Evolutionary conservation across 2,329 filamentous ascomycete species (phyloP), one percentile per base, ranked within the genome.

Genomic region (Blumeriella jaapii): DNA sequence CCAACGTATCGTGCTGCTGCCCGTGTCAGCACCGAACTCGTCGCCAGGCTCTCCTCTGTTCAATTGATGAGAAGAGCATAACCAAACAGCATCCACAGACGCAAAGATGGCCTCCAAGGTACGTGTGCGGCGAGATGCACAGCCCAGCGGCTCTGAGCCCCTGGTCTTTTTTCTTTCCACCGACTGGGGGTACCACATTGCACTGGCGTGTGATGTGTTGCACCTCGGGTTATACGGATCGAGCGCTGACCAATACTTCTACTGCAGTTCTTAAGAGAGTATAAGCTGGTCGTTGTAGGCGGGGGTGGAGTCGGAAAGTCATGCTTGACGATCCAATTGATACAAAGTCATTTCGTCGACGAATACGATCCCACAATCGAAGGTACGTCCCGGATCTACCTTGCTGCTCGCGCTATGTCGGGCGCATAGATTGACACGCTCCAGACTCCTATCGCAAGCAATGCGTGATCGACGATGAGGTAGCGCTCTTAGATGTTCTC

Each of bases 321-420:
- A 44, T 96, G 91, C 67, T 74, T 98, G 69, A 96, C 91, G 40
- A 96, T 98, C 58, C 91, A 96, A 69, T 76, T 42, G 36, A 52
- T 53, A 36, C 80, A 87, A 66, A 89, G 82, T 62, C 91, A 98
- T 62, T 98, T 98, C 68, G 89, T 96, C 59, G 91, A 96, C 63
- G 91, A 96, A 64, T 98, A 98, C 63, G 91, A 98, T 63, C 91
- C 91, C 39, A 98, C 91, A 55, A 96, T 98, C 57, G 91, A 98
- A 82, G 91, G 91, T 87, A 62, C 52, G 71, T 61, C 42, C 27
- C 39, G n/a, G n/a, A n/a, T n/a, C n/a, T n/a, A n/a, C n/a, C n/a
- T n/a, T n/a, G n/a, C n/a, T n/a, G n/a, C n/a, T n/a, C n/a, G n/a
- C n/a, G n/a, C n/a, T n/a, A n/a, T n/a, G n/a, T n/a, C n/a, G n/a